Conservation (phyloP, 2,329 filamentous ascomycete species). For the Exophiala dermatitidis region DNA sequence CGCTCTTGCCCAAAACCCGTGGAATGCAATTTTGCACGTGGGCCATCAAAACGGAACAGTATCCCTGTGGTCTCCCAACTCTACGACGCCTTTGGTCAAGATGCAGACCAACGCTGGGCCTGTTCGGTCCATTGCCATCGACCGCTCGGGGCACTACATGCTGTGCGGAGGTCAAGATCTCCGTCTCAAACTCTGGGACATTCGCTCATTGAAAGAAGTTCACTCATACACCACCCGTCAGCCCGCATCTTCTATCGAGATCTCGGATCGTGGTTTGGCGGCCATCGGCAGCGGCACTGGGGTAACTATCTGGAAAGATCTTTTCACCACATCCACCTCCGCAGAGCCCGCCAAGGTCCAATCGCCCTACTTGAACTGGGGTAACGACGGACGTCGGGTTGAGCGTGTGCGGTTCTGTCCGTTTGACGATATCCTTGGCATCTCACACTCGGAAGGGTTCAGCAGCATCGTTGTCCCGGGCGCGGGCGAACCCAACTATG, state of each 20-base stretch:
- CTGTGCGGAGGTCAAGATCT: conserved; percentile 83
- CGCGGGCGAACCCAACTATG: conserved; percentile 94
- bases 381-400: conserved; percentile 68
- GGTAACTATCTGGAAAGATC: conserved; percentile 80
- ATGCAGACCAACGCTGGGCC: conserved; percentile 83
- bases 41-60: conserved; percentile 95
- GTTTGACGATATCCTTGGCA: conserved; percentile 84
- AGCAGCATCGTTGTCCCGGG: conserved; percentile 85
- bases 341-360: conserved; percentile 70
- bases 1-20: conserved; percentile 77
- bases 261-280: conserved; percentile 81
- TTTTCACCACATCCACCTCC: conserved; percentile 68
- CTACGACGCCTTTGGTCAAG: conserved; percentile 77
- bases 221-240: conserved; percentile 79
- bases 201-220: conserved; percentile 87
- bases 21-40: conserved; percentile 84
- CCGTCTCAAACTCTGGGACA: conserved; percentile 93
- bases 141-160: conserved; percentile 91
- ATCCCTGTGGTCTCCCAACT: conserved; percentile 92
- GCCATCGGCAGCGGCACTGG: conserved; percentile 89
- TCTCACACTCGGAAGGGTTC: conserved; percentile 79
- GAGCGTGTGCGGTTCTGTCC: conserved; percentile 87
- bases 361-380: conserved; percentile 85
- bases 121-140: conserved; percentile 74
- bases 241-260: conserved; percentile 74